Conservation (phyloP, 176 grass and related monocot species). For the Hordeum marinum region DNA sequence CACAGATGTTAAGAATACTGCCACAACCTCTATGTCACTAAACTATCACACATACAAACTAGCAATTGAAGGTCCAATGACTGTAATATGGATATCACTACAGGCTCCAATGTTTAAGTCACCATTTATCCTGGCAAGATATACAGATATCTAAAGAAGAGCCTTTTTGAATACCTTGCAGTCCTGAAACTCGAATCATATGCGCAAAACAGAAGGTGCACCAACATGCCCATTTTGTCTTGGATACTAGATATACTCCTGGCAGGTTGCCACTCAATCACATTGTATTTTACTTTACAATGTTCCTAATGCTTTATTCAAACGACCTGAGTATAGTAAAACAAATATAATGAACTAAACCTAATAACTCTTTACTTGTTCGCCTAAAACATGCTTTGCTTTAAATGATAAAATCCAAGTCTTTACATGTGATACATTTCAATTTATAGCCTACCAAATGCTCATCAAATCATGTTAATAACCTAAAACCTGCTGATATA, state of each 20-base stretch:
- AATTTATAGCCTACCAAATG: background rate
- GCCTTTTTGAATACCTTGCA: background rate
- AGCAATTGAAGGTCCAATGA: too few relatives aligned
- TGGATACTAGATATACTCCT: background rate
- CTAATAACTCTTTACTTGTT: background rate
- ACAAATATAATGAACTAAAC: background rate
- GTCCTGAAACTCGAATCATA: background rate
- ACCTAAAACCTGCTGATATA: background rate
- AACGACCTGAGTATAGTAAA: background rate
- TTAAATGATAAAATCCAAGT: background rate
- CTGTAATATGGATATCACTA: too few relatives aligned
- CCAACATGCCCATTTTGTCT: background rate
- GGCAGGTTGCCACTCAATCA: background rate
- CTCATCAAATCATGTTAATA: background rate
- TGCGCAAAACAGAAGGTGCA: background rate
- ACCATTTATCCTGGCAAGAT: too few relatives aligned
- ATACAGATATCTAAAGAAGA: too few relatives aligned
- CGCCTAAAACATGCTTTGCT: background rate
- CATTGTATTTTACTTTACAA: background rate
- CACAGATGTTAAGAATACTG: background rate
- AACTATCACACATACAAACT: background rate
- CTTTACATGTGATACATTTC: background rate
- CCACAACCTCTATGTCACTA: background rate
- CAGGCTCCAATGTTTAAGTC: too few relatives aligned
- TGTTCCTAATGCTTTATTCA: background rate